Evolutionary conservation across 2,329 filamentous ascomycete genomes (phyloP).

Genomic region (Colletotrichum theobromicola): DNA sequence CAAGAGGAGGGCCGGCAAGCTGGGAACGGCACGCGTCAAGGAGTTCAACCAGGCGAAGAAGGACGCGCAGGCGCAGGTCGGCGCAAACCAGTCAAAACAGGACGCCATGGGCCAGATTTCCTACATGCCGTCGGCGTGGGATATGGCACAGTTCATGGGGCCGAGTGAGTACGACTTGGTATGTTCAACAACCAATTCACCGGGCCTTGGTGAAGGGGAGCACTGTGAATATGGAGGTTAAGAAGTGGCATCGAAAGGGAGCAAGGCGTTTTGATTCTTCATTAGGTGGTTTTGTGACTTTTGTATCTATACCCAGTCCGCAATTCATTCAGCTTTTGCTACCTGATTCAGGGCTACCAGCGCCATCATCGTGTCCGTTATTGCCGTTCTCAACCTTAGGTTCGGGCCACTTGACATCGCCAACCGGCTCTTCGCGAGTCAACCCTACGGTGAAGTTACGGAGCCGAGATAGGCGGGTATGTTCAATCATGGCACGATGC

Average conservation of each 20-base stretch:
- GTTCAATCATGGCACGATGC: slow-evolving; percentile 25
- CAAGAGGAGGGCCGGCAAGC: slow-evolving; percentile 43
- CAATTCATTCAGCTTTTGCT: neutral
- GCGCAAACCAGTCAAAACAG: neutral
- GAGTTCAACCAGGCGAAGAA: slow-evolving; percentile 49
- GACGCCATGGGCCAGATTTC: neutral
- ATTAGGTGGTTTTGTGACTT: neutral
- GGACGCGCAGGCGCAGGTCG: slow-evolving; percentile 27
- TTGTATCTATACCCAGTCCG: slow-evolving; percentile 13
- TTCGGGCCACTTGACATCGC: slow-evolving; percentile 2
- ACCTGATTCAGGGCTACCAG: neutral
- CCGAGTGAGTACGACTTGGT: slow-evolving; percentile 2
- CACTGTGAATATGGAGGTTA: neutral
- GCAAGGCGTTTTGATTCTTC: neutral
- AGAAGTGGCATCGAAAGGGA: neutral
- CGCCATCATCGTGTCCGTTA: neutral
- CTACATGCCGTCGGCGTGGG: slow-evolving; percentile 14
- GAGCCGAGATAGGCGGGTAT: neutral
- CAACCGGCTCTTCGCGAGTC: neutral
- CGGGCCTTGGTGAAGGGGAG: slow-evolving; percentile 8
- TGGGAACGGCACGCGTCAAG: slow-evolving; percentile 45
- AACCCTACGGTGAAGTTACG: slow-evolving; percentile 7
- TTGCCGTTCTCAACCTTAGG: neutral
- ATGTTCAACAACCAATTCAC: neutral
- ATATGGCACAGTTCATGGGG: slow-evolving; percentile 19